Base-by-base conservation (phyloP, 2,329 filamentous ascomycete genomes). In the Apiospora marii region DNA sequence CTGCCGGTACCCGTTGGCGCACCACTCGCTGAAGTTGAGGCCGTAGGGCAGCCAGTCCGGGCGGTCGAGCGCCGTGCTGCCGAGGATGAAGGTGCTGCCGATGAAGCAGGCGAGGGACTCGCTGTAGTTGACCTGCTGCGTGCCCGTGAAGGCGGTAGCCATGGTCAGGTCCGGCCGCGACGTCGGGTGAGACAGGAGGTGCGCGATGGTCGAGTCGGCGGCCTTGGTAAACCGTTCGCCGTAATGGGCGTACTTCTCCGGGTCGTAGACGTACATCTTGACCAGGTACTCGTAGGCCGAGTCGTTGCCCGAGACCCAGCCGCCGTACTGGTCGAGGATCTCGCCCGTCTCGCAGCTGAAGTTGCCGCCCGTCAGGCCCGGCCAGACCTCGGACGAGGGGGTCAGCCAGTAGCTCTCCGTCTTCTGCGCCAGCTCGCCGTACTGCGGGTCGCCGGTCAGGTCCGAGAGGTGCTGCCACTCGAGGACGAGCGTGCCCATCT, bases 51-150 rank as follows among this genome's bases (percentile, higher is more conserved):
- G 80, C 53, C 92, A 89, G 6, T 87, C 84, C 0, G 84, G 83
- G 0, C 83, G 84, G 67, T 85, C 77, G 74, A 93, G 89, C 34
- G 94, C 84, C 74, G 87, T 89, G 1, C 92, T 90, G 1, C 89
- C 91, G 43, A 95, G 86, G 1, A 86, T 92, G 67, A 93, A 91
- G 84, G 92, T 91, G 13, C 92, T 93, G 12, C 92, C 92, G 4
- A 89, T 85, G 78, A 93, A 95, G 80, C 92, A 95, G 2, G 88
- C 87, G 1, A 94, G 84, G 78, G 94, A 93, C 73, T 92, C 89
- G 0, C 34, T 44, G 68, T 70, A 70, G 68, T 70, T 70, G n/a
- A 58, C 48, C 34, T 70, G 74, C 73, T 70, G 83, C 80, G 4
- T 83, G 78, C 16, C 79, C 76, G 19, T 80, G 70, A 8, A 74